Evolutionary conservation across 129 eudicot genomes (phyloP), one percentile per base, ranked within the genome.

Genomic region (Rutidosis leptorrhynchoides): DNA sequence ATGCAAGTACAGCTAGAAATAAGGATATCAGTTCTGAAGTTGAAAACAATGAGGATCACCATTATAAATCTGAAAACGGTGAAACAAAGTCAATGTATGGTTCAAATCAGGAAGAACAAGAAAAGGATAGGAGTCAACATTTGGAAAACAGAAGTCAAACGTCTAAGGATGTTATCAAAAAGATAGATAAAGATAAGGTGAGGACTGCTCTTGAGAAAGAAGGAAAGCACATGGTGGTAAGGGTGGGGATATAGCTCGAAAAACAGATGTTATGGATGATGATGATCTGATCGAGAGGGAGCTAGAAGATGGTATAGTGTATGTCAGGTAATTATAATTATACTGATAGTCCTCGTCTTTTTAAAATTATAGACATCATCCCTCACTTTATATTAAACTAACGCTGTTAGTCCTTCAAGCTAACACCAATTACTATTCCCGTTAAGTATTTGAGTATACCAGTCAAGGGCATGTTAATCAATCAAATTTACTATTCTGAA

Each of bases 281-380:
- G 81, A 70, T 82, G 86, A 82, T 74, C 77, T 79, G 58, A 82
- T 82, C n/a, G 74, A 77, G 53, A 66, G 74, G 71, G 86, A 73
- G 59, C 23, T 82, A 24, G 83, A 82, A 69, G 83, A 77, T 49
- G 86, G 83, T 40, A 67, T 82, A 22, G 86, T n/a, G n/a, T n/a
- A n/a, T n/a, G n/a, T n/a, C n/a, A n/a, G n/a, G n/a, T n/a, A n/a
- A n/a, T n/a, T n/a, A n/a, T n/a, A n/a, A n/a, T n/a, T n/a, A n/a
- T n/a, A n/a, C n/a, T n/a, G n/a, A n/a, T n/a, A n/a, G n/a, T n/a
- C n/a, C n/a, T n/a, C n/a, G n/a, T n/a, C n/a, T n/a, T n/a, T n/a
- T n/a, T n/a, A n/a, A n/a, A n/a, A n/a, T n/a, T n/a, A n/a, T n/a
- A n/a, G n/a, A n/a, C n/a, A n/a, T n/a, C n/a, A n/a, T n/a, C n/a